Conservation (phyloP, 2,329 filamentous ascomycete genomes). For the Exophiala sp. region DNA sequence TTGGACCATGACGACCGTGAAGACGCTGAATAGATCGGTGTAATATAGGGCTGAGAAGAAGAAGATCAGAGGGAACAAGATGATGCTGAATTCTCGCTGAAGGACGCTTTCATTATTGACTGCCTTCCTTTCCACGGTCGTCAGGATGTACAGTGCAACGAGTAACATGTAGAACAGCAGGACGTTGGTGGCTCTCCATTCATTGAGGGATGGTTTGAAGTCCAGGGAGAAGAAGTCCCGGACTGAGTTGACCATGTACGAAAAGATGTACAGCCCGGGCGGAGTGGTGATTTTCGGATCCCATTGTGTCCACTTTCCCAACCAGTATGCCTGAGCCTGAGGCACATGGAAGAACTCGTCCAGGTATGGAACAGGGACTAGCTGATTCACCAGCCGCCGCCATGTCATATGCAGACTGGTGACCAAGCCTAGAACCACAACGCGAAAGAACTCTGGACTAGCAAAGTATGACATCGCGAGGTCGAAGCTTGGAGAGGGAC, state of each 20-base stretch:
- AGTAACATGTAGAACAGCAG: slow-evolving; percentile 24
- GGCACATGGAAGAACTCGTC: slow-evolving; percentile 62
- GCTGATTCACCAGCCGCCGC: slow-evolving; percentile 42
- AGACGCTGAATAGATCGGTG: slow-evolving; percentile 79
- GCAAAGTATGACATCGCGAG: slow-evolving; percentile 21
- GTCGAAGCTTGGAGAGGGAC: background rate
- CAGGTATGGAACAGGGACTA: slow-evolving; percentile 55
- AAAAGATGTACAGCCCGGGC: slow-evolving; percentile 64
- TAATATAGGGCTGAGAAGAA: slow-evolving; percentile 97
- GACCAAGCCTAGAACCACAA: slow-evolving; percentile 19
- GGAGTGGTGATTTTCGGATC: slow-evolving; percentile 97
- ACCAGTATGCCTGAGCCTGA: slow-evolving; percentile 82
- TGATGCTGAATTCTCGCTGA: slow-evolving; percentile 43
- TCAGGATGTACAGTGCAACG: slow-evolving; percentile 21
- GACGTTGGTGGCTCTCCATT: slow-evolving; percentile 21
- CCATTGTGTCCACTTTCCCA: slow-evolving; percentile 67
- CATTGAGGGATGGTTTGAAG: slow-evolving; percentile 15
- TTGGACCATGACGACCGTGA: slow-evolving; percentile 67
- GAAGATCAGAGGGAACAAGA: slow-evolving; percentile 81
- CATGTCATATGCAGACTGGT: slow-evolving; percentile 31
- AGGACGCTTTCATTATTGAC: slow-evolving; percentile 51
- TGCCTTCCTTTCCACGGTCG: slow-evolving; percentile 24
- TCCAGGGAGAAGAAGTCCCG: slow-evolving; percentile 47
- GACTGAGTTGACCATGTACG: slow-evolving; percentile 45
- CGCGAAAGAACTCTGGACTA: slow-evolving; percentile 20